Conservation (phyloP, 1,284 basidiomycete species). For the Ustilago nuda region DNA sequence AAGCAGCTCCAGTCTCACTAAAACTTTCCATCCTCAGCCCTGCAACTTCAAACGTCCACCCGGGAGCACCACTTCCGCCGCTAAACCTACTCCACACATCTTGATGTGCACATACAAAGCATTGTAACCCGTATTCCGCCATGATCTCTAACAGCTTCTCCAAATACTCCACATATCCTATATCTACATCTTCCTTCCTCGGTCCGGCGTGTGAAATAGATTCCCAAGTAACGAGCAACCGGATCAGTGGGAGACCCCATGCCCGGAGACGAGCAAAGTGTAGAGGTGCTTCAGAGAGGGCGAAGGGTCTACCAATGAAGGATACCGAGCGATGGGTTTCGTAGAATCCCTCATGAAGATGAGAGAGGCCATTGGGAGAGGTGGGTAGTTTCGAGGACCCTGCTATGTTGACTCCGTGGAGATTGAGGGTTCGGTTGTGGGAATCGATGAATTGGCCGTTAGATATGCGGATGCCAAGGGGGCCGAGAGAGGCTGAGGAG, state of each 20-base stretch:
- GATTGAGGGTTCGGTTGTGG: constrained; percentile 64
- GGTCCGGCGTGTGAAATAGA: constrained; percentile 85
- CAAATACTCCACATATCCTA: constrained; percentile 85
- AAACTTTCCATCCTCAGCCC: constrained; percentile 57
- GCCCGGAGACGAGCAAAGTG: constrained; percentile 66
- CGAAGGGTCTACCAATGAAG: constrained; percentile 70
- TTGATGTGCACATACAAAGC: constrained; percentile 77
- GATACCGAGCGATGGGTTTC: constrained; percentile 66
- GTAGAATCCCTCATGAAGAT: constrained; percentile 54
- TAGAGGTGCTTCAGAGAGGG: constrained; percentile 62
- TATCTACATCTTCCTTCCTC: constrained; percentile 75
- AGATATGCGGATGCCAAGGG: constrained; percentile 26
- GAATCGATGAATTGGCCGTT: constrained; percentile 65
- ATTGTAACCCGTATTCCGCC: constrained; percentile 81
- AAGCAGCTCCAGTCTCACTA: constrained; percentile 60
- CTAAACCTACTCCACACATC: constrained; percentile 92
- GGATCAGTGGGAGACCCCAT: constrained; percentile 70
- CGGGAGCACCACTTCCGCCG: constrained; percentile 76
- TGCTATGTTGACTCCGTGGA: constrained; percentile 70
- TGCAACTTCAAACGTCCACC: constrained; percentile 75
- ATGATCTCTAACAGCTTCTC: constrained; percentile 80
- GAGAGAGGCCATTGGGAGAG: constrained; percentile 46
- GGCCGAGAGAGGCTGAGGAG: constrained; percentile 47
- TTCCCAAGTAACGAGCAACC: constrained; percentile 92
- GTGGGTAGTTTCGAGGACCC: constrained; percentile 69